Evolutionary conservation across 2,329 filamentous ascomycete species (phyloP), one percentile per base, ranked within the genome.

Genomic region (Graphilbum sp.): DNA sequence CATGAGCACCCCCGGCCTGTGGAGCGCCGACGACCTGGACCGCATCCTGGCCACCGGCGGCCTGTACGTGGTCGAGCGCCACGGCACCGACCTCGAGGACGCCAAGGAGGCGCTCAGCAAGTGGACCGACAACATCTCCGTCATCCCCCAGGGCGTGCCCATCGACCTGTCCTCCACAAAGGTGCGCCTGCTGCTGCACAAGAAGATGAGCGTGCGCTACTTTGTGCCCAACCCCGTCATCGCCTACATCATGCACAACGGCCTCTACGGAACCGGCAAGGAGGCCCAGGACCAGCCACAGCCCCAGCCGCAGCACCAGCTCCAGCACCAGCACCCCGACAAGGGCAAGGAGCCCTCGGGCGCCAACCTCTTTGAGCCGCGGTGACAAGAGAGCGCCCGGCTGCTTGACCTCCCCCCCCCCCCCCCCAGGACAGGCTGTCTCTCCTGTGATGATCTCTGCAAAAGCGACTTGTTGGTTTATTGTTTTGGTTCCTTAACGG

Each of bases 11-110:
- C 73, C 74, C 1, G 77, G 75, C 3, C 74, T 95, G 2, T 96
- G 88, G 88, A 81, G 79, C 36, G 67, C 75, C 34, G 71, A 78
- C 45, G 88, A 95, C 67, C 63, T 95, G 39, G 79, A 90, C 49
- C 82, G 92, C 49, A 95, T 95, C 42, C 64, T 95, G 17, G 76
- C 82, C 35, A 72, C 79, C 52, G 94, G 81, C 52, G 84, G 84
- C 32, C 76, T 80, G 23, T 86, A 92, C 54, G 81, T 88, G 42
- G 70, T 92, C n/a, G 82, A 95, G 64, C 75, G 88, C 43, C 78
- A 76, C 31, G 87, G 86, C 32, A 93, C 85, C 18, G 84, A 93
- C 51, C 80, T 48, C 36, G 82, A 93, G 45, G 82, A 92, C 52
- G 86, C 87, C 2, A 66, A 94, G 34, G 76, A 79, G n/a, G 79